Evolutionary conservation across 441 rosid species (phyloP).

Genomic region (Eutrema salsugineum): DNA sequence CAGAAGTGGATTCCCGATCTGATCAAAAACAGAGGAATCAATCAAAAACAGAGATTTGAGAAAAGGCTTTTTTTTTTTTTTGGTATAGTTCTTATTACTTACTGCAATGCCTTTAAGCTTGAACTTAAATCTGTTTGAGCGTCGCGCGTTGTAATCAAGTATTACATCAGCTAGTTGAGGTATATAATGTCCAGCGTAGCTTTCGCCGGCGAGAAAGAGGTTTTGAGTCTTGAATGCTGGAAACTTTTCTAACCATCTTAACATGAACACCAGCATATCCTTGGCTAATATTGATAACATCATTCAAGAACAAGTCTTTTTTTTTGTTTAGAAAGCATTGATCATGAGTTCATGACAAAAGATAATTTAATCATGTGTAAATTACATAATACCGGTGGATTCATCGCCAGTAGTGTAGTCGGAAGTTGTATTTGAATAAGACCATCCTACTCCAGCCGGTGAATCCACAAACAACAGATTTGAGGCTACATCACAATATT

Average conservation of each 20-base stretch:
- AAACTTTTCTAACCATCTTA: conserved; percentile 71
- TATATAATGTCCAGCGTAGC: conserved; percentile 87
- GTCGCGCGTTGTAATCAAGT: conserved; percentile 55
- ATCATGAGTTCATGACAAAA: not conserved
- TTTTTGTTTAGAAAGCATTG: not conserved
- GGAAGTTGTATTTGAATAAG: conserved; percentile 69
- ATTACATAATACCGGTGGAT: conserved; percentile 44
- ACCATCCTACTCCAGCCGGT: conserved; percentile 93
- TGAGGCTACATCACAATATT: conserved; percentile 41
- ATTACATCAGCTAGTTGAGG: conserved; percentile 64
- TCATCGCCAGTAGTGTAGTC: conserved; percentile 72
- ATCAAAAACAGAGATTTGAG: not conserved
- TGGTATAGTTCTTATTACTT: conserved; percentile 24
- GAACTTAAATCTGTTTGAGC: conserved; percentile 58
- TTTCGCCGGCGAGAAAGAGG: conserved; percentile 78
- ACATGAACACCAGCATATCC: conserved; percentile 65
- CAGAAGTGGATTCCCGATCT: conserved; percentile 91
- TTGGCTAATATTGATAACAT: conserved; percentile 40
- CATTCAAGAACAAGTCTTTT: not conserved
- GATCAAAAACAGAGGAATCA: conserved; percentile 17
- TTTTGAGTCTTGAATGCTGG: conserved; percentile 56
- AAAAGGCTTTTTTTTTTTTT: not conserved
- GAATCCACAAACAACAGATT: conserved; percentile 85
- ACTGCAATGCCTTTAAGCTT: conserved; percentile 88
- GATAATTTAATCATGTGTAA: not conserved